Evolutionary conservation across 2,329 filamentous ascomycete genomes (phyloP), one percentile per base, ranked within the genome.

Genomic region (Hymenoscyphus fructigenus): DNA sequence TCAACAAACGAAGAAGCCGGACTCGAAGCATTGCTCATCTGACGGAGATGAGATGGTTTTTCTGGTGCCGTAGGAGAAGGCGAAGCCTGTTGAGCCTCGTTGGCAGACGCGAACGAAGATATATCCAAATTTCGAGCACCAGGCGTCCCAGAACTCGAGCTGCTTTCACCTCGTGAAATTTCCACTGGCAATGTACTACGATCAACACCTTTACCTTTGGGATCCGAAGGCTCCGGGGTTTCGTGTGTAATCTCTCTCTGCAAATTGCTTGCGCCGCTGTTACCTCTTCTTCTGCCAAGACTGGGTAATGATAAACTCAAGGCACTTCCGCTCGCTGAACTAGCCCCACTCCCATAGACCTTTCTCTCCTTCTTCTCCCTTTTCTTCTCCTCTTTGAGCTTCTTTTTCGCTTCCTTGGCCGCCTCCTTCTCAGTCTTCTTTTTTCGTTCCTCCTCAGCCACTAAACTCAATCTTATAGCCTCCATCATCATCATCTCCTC

Each of bases 401-500:
- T 86, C 72, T 89, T 92, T 80, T 96, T 97, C 1, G 90, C 89
- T 65, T 94, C 90, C 74, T 96, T 97, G 29, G 84, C 85, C 0
- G 85, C 84, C 65, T 92, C 91, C 75, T 93, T 94, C 60, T 95
- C 91, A 59, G 91, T 89, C 73, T 92, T 95, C 57, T 86, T 89
- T 70, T 92, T 91, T n/a, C 94, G 86, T 53, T 98, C 94, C 73
- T 98, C 94, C 76, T 99, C 95, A 1, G 92, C 89, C 0, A 91
- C 93, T n/a, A 99, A 81, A 58, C 93, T 97, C 34, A 97, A 78
- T 47, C 95, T 85, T 58, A 99, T 96, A 0, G 95, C 95, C 76
- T 99, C 95, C 83, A 95, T 92, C 82, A 98, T 93, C 95, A 99
- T 99, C 82, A 99, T 91, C 59, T 97, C 94, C 76, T 99, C 95